Percentiles rank a stretch among this genome's conserved stretches.
phyloP scores from a whole-genome alignment of 2,329 filamentous ascomycete genomes.

The Monilinia laxa region DNA sequence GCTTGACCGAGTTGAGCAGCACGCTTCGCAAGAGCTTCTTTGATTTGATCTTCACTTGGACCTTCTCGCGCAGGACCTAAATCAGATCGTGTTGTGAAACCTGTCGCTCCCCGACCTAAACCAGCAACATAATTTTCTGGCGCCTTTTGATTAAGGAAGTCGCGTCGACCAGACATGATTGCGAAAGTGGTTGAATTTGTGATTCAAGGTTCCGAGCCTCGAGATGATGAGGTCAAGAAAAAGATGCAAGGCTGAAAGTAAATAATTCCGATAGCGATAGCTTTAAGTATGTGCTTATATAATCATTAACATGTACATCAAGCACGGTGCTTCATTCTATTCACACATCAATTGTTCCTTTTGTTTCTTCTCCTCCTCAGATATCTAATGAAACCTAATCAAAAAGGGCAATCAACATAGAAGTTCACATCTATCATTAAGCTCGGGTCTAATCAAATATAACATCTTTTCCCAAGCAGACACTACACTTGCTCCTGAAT shows the following conservation, averaged over 20 bases:
- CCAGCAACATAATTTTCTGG: constrained; percentile 91
- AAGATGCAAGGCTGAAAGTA: constrained; percentile 18
- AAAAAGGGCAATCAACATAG: too few species aligned
- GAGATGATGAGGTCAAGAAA: constrained; percentile 2
- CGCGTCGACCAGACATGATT: constrained; percentile 56
- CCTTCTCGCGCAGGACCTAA: constrained; percentile 92
- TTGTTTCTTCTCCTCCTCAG: neutral
- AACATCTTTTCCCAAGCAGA: too few species aligned
- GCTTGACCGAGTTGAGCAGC: constrained; percentile 76
- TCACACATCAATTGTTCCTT: too few species aligned
- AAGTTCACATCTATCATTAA: too few species aligned
- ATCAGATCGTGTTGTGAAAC: constrained; percentile 96
- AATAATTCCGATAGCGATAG: constrained; percentile 10
- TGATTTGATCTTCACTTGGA: constrained; percentile 96
- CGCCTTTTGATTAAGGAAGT: constrained; percentile 85
- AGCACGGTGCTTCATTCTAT: too few species aligned
- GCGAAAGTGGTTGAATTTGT: neutral
- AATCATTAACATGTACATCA: neutral
- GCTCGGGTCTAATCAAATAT: too few species aligned
- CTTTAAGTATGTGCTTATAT: neutral
- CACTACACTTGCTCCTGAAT: too few species aligned
- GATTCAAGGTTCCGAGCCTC: constrained; percentile 9
- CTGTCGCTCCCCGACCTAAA: constrained; percentile 94
- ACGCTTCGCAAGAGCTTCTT: constrained; percentile 92
- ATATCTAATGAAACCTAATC: too few species aligned